Evolutionary conservation across 1,284 basidiomycete genomes (phyloP).

Genomic region (Exobasidium cylindrosporum): DNA sequence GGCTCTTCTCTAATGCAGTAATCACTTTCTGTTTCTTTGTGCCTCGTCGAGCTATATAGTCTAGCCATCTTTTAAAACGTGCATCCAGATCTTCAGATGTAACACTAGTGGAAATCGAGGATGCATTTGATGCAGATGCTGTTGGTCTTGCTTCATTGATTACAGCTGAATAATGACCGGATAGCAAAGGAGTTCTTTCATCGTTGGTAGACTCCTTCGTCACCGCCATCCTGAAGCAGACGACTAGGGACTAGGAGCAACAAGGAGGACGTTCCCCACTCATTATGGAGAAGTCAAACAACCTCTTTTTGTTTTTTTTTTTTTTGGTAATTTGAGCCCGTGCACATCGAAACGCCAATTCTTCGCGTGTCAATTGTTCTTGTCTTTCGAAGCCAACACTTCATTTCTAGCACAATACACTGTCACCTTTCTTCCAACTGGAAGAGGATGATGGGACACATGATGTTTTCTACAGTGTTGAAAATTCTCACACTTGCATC

Average conservation of each 20-base stretch:
- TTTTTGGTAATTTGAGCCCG: not conserved
- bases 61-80: conserved; percentile 35
- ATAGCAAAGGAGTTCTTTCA: conserved; percentile 8
- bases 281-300: too few species aligned
- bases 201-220: not conserved
- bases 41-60: conserved; percentile 23
- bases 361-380: not conserved
- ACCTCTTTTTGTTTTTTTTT: too few species aligned
- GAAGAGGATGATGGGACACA: too few species aligned
- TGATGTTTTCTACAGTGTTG: too few species aligned
- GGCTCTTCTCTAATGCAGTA: not conserved
- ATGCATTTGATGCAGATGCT: not conserved
- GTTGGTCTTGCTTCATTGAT: not conserved
- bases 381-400: too few species aligned
- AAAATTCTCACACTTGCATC: too few species aligned
- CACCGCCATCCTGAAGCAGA: not conserved
- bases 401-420: too few species aligned
- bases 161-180: not conserved
- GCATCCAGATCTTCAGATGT: conserved; percentile 33
- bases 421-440: too few species aligned
- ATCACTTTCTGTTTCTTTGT: not conserved
- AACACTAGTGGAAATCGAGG: not conserved
- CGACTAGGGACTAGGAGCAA: too few species aligned
- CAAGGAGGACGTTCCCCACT: too few species aligned
- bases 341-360: not conserved